A percentile compares a stretch with the other conserved stretches of the same genome.
Conservation (phyloP, 2,329 filamentous ascomycete species). For the Ceratocystis destructans region DNA sequence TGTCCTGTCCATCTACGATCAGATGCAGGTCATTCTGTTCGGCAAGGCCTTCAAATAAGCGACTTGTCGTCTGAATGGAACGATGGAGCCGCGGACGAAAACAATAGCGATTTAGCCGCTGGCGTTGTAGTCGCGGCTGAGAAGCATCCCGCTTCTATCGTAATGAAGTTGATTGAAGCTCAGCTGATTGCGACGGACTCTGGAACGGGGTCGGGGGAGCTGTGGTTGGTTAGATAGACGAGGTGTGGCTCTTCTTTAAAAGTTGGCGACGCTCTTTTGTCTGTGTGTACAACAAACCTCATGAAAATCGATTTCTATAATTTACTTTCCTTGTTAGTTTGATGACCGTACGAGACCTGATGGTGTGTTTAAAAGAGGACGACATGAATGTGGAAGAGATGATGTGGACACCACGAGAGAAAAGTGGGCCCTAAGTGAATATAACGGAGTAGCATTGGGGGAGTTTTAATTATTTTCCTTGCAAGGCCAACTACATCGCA, state of each 20-base stretch:
- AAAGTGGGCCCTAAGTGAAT: too few relatives aligned
- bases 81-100: not conserved
- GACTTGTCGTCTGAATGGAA: slow-evolving; percentile 28
- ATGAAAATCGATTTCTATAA: slow-evolving; percentile 15
- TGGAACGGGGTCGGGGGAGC: not conserved
- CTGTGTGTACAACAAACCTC: slow-evolving; percentile 18
- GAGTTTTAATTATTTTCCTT: too few relatives aligned
- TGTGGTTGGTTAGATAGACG: slow-evolving; percentile 15
- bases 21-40: slow-evolving; percentile 98
- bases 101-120: not conserved
- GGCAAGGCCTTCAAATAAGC: slow-evolving; percentile 93
- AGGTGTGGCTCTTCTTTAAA: slow-evolving; percentile 2
- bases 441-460: too few relatives aligned
- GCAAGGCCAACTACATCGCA: too few relatives aligned
- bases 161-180: not conserved
- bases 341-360: not conserved
- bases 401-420: too few relatives aligned
- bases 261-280: slow-evolving; percentile 11
- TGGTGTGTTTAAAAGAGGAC: too few relatives aligned
- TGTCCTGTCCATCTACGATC: slow-evolving; percentile 99
- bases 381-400: too few relatives aligned
- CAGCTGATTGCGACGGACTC: slow-evolving; percentile 1
- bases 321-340: not conserved
- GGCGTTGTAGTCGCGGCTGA: not conserved
- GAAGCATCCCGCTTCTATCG: not conserved